Evolutionary conservation across 208 protist genomes (phyloP).

Genomic region (Trypanosoma boissoni): DNA sequence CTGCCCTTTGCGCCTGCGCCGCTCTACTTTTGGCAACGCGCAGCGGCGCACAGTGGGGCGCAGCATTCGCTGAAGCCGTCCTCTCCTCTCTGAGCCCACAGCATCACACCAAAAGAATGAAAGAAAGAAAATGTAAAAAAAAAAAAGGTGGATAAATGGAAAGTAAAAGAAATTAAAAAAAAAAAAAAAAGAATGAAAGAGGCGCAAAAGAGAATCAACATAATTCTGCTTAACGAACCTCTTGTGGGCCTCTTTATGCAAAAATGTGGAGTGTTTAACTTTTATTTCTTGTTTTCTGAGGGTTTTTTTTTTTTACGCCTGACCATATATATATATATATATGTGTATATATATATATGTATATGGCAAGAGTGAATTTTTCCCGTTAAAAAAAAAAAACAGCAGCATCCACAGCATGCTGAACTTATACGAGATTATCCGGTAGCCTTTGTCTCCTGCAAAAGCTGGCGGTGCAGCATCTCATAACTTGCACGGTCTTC

Average conservation of each 20-base stretch:
- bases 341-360: background rate
- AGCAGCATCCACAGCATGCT: too few species aligned
- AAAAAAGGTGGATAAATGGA: background rate
- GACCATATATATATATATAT: conserved; percentile 10
- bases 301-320: too few species aligned
- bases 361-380: background rate
- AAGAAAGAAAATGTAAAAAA: background rate
- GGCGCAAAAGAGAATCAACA: conserved; percentile 11
- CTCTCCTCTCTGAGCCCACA: conserved; percentile 21
- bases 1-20: conserved; percentile 38
- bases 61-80: conserved; percentile 17
- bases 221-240: too few species aligned
- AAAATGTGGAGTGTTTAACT: too few species aligned
- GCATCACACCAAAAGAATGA: too few species aligned
- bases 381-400: background rate
- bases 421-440: too few species aligned
- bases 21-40: conserved; percentile 61
- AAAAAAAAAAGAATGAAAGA: conserved; percentile 15
- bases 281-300: too few species aligned
- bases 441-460: conserved; percentile 26
- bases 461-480: conserved; percentile 37
- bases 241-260: too few species aligned
- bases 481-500: conserved; percentile 78
- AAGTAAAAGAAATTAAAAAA: conserved; percentile 13
- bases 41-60: conserved; percentile 4